phyloP scores from a whole-genome alignment of 1,139 yeast genomes.

The Magnusiomyces sp. region DNA sequence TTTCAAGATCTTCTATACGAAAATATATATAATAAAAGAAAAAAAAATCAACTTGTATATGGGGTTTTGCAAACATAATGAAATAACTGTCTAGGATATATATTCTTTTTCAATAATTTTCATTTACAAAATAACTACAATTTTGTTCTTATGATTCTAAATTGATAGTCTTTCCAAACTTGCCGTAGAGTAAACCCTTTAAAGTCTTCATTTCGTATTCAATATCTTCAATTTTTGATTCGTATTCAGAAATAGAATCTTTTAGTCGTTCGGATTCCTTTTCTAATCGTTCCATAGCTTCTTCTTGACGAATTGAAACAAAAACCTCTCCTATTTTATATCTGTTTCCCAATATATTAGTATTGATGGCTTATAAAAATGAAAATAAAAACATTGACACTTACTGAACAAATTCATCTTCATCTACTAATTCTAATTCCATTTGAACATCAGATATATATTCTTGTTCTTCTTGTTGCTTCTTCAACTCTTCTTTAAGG shows the following conservation, averaged over 20 bases:
- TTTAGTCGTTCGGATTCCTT: constrained; percentile 47
- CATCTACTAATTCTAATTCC: constrained; percentile 82
- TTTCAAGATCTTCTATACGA: no score
- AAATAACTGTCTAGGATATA: neutral
- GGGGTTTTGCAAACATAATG: no score
- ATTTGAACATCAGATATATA: constrained; percentile 77
- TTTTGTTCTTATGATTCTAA: constrained; percentile 40
- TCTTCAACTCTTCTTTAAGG: constrained; percentile 42
- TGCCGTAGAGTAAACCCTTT: constrained; percentile 71
- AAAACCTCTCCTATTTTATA: constrained; percentile 73
- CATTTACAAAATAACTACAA: neutral
- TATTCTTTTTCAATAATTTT: neutral
- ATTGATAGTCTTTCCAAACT: constrained; percentile 85
- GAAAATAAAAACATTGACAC: no score
- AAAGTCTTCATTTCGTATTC: constrained; percentile 49
- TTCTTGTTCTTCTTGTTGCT: constrained; percentile 64
- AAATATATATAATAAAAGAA: no score
- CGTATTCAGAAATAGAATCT: constrained; percentile 40
- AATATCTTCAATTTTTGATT: constrained; percentile 42
- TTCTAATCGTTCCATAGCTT: constrained; percentile 62
- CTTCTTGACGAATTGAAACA: constrained; percentile 53
- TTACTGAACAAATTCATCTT: constrained; percentile 45
- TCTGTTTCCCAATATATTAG: constrained; percentile 17
- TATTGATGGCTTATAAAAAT: no score
- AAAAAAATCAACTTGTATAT: no score